These are phyloP conservation scores for Apiotrichum akiyoshidainum DNA, from an alignment of 1,284 basidiomycete genomes.

Conservation along the genomic window DNA sequence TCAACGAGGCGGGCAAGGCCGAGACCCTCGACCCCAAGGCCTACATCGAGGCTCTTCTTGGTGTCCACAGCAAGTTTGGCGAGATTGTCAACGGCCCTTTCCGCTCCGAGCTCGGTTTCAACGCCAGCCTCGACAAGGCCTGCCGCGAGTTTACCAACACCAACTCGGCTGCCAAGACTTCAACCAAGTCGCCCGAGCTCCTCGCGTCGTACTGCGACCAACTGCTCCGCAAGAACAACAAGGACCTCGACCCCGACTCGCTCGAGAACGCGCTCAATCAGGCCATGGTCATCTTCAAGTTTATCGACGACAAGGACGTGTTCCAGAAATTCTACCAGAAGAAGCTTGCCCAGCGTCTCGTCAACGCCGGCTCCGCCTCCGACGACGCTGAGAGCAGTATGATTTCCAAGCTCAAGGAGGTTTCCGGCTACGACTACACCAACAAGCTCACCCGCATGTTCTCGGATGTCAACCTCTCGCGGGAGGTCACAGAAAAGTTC, in stretches of 20 bases:
- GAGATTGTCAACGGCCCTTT: slow-evolving; percentile 88
- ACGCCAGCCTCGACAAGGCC: slow-evolving; percentile 89
- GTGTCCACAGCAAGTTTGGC: slow-evolving; percentile 87
- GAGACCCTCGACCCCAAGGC: slow-evolving; percentile 76
- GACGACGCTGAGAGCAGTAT: slow-evolving; percentile 97
- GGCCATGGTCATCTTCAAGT: slow-evolving; percentile 97
- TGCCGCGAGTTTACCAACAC: slow-evolving; percentile 95
- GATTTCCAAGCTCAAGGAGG: slow-evolving; percentile 98
- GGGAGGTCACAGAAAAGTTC: slow-evolving; percentile 94
- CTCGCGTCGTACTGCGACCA: slow-evolving; percentile 92
- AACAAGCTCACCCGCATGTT: slow-evolving; percentile 99
- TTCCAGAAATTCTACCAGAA: slow-evolving; percentile 99
- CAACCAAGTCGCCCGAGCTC: slow-evolving; percentile 89
- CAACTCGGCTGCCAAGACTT: slow-evolving; percentile 83
- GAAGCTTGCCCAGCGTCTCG: slow-evolving; percentile 90
- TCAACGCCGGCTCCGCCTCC: slow-evolving; percentile 87
- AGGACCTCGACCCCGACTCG: slow-evolving; percentile 83
- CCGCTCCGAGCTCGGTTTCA: slow-evolving; percentile 90
- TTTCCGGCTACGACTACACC: slow-evolving; percentile 98
- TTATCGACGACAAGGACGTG: slow-evolving; percentile 98
- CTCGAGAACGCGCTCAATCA: slow-evolving; percentile 86
- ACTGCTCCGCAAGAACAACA: slow-evolving; percentile 91
- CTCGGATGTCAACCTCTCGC: slow-evolving; percentile 89
- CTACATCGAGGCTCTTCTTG: slow-evolving; percentile 88
- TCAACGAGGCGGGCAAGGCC: slow-evolving; percentile 57